Percentiles rank a stretch among this genome's conserved stretches.
Evolutionary conservation across 1,284 basidiomycete species (phyloP).

Genomic region (Mycosarcoma mackinlayi): DNA sequence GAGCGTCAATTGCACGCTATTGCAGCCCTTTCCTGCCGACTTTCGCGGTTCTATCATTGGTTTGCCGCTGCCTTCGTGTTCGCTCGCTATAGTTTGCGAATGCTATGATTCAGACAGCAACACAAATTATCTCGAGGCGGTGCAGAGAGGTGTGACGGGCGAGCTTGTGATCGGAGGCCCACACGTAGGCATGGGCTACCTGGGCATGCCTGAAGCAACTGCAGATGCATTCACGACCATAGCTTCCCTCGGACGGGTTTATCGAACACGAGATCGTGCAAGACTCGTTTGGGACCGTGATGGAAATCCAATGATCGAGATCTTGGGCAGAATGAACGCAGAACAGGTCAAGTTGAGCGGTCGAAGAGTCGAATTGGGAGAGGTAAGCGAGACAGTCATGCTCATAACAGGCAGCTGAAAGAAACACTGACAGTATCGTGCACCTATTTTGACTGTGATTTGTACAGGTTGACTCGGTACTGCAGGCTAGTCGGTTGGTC

Average conservation of each 20-base stretch:
- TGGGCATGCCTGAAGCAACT: constrained; percentile 14
- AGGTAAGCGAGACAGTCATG: constrained; percentile 4
- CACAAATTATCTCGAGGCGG: not conserved
- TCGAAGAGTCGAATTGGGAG: constrained; percentile 26
- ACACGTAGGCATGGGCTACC: constrained; percentile 29
- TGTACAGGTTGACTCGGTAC: constrained; percentile 9
- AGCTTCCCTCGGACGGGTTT: constrained; percentile 14
- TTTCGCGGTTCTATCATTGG: constrained; percentile 31
- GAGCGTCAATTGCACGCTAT: constrained; percentile 31
- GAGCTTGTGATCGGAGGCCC: constrained; percentile 30
- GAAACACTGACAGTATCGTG: not conserved
- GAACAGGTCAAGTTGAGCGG: constrained; percentile 35
- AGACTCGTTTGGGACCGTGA: constrained; percentile 22
- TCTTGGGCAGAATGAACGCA: constrained; percentile 27
- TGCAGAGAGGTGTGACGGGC: constrained; percentile 17
- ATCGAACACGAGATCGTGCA: constrained; percentile 21
- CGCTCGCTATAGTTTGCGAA: constrained; percentile 16
- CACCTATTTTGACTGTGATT: not conserved
- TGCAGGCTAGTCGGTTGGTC: constrained; percentile 10
- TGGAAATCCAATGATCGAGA: constrained; percentile 22
- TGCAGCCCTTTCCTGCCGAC: constrained; percentile 19
- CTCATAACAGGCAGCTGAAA: not conserved
- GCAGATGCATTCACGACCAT: constrained; percentile 14
- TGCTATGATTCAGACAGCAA: not conserved
- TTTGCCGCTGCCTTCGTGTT: constrained; percentile 17